Evolutionary conservation across 1,139 yeast genomes (phyloP).

Genomic region (Yamadazyma blattariae): DNA sequence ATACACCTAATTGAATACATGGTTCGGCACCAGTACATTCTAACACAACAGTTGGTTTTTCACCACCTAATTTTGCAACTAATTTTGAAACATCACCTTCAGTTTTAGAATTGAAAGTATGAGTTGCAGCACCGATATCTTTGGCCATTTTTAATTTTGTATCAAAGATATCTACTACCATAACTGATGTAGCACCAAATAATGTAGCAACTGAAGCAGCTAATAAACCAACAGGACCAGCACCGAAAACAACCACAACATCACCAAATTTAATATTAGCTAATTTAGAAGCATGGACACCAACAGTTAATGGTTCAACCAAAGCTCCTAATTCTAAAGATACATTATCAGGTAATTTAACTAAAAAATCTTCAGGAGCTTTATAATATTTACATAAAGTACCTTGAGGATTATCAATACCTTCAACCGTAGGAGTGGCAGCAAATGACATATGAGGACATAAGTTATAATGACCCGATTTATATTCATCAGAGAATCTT

Average conservation of each 20-base stretch:
- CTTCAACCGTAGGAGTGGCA: constrained; percentile 63
- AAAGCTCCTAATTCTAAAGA: constrained; percentile 84
- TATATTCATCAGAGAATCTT: constrained; percentile 70
- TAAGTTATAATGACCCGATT: constrained; percentile 73
- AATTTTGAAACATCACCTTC: constrained; percentile 29
- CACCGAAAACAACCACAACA: constrained; percentile 77
- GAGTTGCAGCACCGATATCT: constrained; percentile 56
- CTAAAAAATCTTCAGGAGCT: constrained; percentile 82
- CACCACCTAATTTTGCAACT: constrained; percentile 40
- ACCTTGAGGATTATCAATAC: constrained; percentile 54
- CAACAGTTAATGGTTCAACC: constrained; percentile 86
- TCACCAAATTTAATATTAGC: constrained; percentile 73
- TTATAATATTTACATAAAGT: constrained; percentile 70
- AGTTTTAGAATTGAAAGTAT: constrained; percentile 54
- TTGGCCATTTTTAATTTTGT: constrained; percentile 58
- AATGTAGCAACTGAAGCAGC: constrained; percentile 77
- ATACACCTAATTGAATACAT: constrained; percentile 63
- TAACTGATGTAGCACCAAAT: constrained; percentile 73
- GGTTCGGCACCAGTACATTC: constrained; percentile 71
- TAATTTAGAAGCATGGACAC: constrained; percentile 75
- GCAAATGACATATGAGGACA: constrained; percentile 87
- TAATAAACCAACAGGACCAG: constrained; percentile 89
- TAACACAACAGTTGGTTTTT: constrained; percentile 55
- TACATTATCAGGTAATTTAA: constrained; percentile 73
- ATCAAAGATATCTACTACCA: constrained; percentile 64